Conservation (phyloP, 352 stramenopile species). For the Phytopythium boreale region DNA sequence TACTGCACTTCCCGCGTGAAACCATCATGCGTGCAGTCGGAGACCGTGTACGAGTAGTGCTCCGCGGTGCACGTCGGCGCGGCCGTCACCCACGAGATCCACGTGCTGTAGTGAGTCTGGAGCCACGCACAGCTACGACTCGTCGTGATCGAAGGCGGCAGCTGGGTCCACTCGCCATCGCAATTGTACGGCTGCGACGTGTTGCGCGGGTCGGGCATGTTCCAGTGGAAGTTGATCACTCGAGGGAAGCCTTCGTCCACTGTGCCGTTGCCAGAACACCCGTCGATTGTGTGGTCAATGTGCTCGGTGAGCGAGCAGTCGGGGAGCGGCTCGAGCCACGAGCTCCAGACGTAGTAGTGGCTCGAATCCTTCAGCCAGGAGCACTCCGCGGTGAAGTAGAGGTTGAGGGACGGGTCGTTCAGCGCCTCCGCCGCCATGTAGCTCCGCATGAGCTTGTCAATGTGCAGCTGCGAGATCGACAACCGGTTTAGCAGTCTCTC, state of each 20-base stretch:
- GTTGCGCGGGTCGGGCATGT: constrained; percentile 16
- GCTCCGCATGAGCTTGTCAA: constrained; percentile 20
- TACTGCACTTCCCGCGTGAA: constrained; percentile 24
- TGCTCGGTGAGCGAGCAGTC: constrained; percentile 11
- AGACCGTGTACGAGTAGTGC: constrained; percentile 38
- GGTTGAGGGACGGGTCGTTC: background rate
- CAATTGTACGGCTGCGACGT: constrained; percentile 22
- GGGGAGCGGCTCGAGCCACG: constrained; percentile 9
- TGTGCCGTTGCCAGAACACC: background rate
- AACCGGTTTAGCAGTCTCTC: background rate
- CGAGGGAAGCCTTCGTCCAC: background rate
- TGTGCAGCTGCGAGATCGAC: constrained; percentile 17
- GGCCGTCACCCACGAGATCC: constrained; percentile 26
- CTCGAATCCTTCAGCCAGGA: constrained; percentile 13
- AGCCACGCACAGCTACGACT: constrained; percentile 48
- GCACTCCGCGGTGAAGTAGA: constrained; percentile 18
- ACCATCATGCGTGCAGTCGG: constrained; percentile 17
- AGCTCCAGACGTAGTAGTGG: constrained; percentile 14
- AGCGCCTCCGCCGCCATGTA: constrained; percentile 15
- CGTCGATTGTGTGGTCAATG: background rate
- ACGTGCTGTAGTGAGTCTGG: constrained; percentile 15
- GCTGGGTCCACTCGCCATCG: constrained; percentile 14
- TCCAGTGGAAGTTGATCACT: constrained; percentile 3
- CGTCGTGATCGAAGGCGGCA: constrained; percentile 26
- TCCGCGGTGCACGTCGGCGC: constrained; percentile 28